These are phyloP conservation scores for Beauveria bassiana DNA, from an alignment of 2,329 filamentous ascomycete species.

Conservation along the genomic window DNA sequence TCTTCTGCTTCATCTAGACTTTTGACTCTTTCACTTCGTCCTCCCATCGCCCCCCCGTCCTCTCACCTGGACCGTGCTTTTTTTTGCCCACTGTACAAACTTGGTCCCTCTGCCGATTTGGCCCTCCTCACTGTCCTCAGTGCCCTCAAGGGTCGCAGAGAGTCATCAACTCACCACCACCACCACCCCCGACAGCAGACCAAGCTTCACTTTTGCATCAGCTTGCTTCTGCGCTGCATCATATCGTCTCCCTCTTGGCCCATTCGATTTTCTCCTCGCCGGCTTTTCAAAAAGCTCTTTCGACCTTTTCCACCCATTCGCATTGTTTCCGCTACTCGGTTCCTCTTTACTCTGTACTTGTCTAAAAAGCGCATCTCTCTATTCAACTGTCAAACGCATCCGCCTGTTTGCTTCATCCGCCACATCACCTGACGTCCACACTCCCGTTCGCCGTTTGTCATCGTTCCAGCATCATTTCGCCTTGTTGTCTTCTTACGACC, in stretches of 20 bases:
- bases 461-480: neutral
- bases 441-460: neutral
- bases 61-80: neutral
- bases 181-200: neutral
- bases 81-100: neutral
- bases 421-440: neutral
- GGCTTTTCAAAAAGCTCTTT: neutral
- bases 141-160: no score
- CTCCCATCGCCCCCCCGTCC: neutral
- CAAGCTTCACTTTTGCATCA: constrained; percentile 5
- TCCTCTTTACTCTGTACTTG: neutral
- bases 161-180: neutral
- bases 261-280: neutral
- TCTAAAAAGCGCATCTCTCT: neutral
- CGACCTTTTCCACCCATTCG: neutral
- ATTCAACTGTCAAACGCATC: neutral
- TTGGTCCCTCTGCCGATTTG: neutral
- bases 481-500: neutral
- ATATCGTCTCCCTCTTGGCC: neutral
- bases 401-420: constrained; percentile 4
- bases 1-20: neutral
- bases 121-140: neutral
- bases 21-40: neutral
- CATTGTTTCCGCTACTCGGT: neutral
- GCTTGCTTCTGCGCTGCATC: neutral